A percentile compares a stretch with the other conserved stretches of the same genome.
Conservation (phyloP, 495 filamentous ascomycete genomes). For the Aspergillus carlsbadensis region DNA sequence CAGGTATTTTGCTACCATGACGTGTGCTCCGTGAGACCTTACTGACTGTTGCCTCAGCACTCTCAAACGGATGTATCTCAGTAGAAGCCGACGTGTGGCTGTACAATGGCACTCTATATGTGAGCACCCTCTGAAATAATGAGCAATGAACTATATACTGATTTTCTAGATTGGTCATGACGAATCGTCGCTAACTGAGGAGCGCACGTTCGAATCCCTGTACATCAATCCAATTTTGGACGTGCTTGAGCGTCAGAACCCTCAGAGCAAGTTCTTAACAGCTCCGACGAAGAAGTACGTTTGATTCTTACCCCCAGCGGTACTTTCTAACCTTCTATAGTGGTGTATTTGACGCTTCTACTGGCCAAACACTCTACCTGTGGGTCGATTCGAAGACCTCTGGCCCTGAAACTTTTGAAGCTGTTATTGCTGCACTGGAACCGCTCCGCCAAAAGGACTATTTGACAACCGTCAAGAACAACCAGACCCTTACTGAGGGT, state of each 20-base stretch:
- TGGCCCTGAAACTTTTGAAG: slow-evolving; percentile 48
- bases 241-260: slow-evolving; percentile 52
- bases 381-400: slow-evolving; percentile 72
- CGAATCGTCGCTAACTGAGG: slow-evolving; percentile 44
- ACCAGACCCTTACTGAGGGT: slow-evolving; percentile 45
- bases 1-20: slow-evolving; percentile 28
- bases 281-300: slow-evolving; percentile 41
- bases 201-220: slow-evolving; percentile 53
- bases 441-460: slow-evolving; percentile 64
- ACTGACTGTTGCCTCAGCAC: slow-evolving; percentile 17
- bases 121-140: slow-evolving; percentile 21
- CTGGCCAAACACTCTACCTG: slow-evolving; percentile 62
- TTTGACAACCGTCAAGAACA: slow-evolving; percentile 54
- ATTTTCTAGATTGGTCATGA: slow-evolving; percentile 52
- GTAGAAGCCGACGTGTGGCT: slow-evolving; percentile 92
- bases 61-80: slow-evolving; percentile 61
- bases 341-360: slow-evolving; percentile 49
- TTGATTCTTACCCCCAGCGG: too few relatives aligned
- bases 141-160: not conserved
- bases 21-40: too few relatives aligned
- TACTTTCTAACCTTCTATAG: slow-evolving; percentile 18
- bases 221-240: slow-evolving; percentile 58
- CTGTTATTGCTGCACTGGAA: slow-evolving; percentile 59
- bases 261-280: slow-evolving; percentile 34
- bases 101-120: slow-evolving; percentile 62